Evolutionary conservation across 306 rosid genomes (phyloP), one percentile per base, ranked within the genome.

Genomic region (Betula pendula): DNA sequence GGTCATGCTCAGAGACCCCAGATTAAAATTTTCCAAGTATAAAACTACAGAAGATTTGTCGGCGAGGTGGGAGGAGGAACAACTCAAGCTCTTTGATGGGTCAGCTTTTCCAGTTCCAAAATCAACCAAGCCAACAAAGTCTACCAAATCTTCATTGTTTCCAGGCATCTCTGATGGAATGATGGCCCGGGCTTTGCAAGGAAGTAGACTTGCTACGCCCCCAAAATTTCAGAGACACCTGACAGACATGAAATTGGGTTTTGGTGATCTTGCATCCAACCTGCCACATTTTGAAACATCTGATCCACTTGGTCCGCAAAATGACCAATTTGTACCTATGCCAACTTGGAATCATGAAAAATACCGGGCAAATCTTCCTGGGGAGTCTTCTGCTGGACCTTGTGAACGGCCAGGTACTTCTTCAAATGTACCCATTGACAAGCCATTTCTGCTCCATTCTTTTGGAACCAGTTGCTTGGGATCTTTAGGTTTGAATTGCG

Each of bases 151-250:
- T 40, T 75, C 94, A 15, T 82, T 85, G 52, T 90, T 96, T 85
- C 93, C 98, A 14, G 73, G 76, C 81, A 90, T 96, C 75, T 92
- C 99, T 81, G 99, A 92, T 82, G 99, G 94, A 66, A 93, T 93
- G 98, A 92, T 96, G 99, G 88, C 92, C 44, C 88, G 98, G 86
- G 98, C 99, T 67, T 83, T 96, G 86, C 99, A 88, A 35, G 98
- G 96, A 59, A 87, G 96, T 96, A 90, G 93, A 88, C 84, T 96
- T 56, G 81, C 84, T 48, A 77, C 89, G 45, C 92, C 92, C 6
- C 90, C 96, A 27, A 96, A 90, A 76, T 96, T 92, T 74, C 96
- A 92, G 59, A 59, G 83, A 81, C 99, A 96, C 85, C 58, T 96
- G 89, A 96, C 99, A 45, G 99, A 96, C 77, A 92, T 96, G 92